Conservation (phyloP, 2,329 filamentous ascomycete genomes). For the Alternaria triticimaculans region DNA sequence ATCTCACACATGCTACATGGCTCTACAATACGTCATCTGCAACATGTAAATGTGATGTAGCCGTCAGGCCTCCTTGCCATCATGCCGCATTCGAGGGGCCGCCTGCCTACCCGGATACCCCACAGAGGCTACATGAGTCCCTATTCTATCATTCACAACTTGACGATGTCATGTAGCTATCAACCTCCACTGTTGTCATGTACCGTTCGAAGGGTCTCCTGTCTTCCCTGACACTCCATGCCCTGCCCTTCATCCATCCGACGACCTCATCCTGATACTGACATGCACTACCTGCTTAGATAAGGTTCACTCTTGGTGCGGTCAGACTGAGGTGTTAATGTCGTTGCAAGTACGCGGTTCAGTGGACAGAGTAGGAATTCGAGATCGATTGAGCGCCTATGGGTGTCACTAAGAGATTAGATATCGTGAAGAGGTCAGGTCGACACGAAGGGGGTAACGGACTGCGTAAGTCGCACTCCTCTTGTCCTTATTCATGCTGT, state of each 20-base stretch:
- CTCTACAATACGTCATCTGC: background rate
- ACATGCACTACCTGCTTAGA: background rate
- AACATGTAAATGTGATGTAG: background rate
- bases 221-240: background rate
- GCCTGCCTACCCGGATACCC: background rate
- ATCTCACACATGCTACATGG: background rate
- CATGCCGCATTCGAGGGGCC: background rate
- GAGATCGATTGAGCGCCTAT: background rate
- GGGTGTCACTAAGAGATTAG: background rate
- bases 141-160: background rate
- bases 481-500: accelerated
- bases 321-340: background rate
- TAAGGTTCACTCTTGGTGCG: background rate
- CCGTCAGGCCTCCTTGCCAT: background rate
- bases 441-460: background rate
- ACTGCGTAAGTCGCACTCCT: accelerated
- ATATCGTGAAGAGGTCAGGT: background rate
- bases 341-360: background rate
- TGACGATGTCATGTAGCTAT: background rate
- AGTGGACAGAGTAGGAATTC: background rate
- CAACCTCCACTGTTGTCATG: background rate
- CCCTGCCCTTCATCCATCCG: background rate
- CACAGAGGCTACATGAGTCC: background rate
- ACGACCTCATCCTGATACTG: background rate
- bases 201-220: background rate